A percentile compares a stretch with the other conserved stretches of the same genome.
Conservation (phyloP, 2,329 filamentous ascomycete species). For the Westerdykella sp. region DNA sequence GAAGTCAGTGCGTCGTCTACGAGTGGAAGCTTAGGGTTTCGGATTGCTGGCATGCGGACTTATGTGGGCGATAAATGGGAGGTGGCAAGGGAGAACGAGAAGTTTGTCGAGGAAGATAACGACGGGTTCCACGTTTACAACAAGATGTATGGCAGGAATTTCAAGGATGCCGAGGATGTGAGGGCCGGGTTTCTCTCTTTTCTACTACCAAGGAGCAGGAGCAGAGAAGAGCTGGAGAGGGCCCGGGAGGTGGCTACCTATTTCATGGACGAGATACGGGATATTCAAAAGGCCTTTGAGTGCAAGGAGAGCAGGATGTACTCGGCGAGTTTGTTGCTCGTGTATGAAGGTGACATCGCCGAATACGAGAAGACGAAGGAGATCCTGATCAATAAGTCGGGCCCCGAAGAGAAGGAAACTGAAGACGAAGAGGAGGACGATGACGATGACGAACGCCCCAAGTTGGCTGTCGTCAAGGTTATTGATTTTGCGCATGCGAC, state of each 20-base stretch:
- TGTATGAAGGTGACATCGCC: conserved; percentile 59
- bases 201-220: conserved; percentile 38
- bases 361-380: conserved; percentile 45
- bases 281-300: conserved; percentile 53
- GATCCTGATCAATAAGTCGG: conserved; percentile 14
- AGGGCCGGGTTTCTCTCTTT: conserved; percentile 54
- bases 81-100: conserved; percentile 22
- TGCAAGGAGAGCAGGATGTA: conserved; percentile 62
- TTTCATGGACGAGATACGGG: conserved; percentile 44
- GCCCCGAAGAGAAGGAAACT: conserved; percentile 33
- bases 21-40: conserved; percentile 54
- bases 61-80: conserved; percentile 37
- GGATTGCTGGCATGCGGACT: conserved; percentile 61
- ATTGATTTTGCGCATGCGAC: conserved; percentile 95
- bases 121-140: conserved; percentile 55
- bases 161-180: conserved; percentile 47
- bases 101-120: conserved; percentile 37
- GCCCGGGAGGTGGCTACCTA: conserved; percentile 45
- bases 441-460: conserved; percentile 47
- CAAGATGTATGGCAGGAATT: conserved; percentile 59
- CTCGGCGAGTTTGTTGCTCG: conserved; percentile 57
- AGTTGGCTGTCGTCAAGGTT: conserved; percentile 73
- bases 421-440: conserved; percentile 45
- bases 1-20: conserved; percentile 55
- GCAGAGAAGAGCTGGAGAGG: conserved; percentile 22